Evolutionary conservation across 306 rosid genomes (phyloP).

Genomic region (Lablab purpureus): DNA sequence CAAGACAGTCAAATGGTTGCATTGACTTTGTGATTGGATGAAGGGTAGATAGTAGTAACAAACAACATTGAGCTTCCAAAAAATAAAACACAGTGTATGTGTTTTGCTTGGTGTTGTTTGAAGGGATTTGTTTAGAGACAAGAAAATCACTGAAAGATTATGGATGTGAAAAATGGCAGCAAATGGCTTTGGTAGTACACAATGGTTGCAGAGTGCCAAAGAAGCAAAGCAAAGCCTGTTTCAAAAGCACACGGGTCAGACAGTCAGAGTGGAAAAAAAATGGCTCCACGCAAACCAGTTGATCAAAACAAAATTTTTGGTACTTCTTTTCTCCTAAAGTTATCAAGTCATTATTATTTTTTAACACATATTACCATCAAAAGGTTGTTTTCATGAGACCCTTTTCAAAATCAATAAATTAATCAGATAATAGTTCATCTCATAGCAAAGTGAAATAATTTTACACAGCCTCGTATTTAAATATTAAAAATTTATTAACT

Average conservation of each 20-base stretch:
- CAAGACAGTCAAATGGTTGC: slow-evolving; percentile 48
- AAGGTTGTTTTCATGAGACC: slow-evolving; percentile 2
- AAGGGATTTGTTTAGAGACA: slow-evolving; percentile 48
- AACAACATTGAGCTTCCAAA: slow-evolving; percentile 48
- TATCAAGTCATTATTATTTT: slow-evolving; percentile 17
- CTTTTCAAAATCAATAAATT: background rate
- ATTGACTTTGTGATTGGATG: slow-evolving; percentile 60
- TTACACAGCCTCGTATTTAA: too few species aligned
- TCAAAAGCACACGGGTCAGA: slow-evolving; percentile 42
- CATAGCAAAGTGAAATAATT: too few species aligned
- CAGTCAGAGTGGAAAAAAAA: slow-evolving; percentile 33
- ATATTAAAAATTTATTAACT: too few species aligned
- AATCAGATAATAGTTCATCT: background rate
- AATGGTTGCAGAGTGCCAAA: slow-evolving; percentile 37
- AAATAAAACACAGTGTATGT: slow-evolving; percentile 25
- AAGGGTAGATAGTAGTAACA: slow-evolving; percentile 29
- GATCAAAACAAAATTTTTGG: slow-evolving; percentile 40
- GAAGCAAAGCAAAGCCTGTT: slow-evolving; percentile 47
- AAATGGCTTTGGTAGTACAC: slow-evolving; percentile 35
- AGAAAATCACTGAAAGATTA: slow-evolving; percentile 58
- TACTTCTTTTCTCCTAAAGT: slow-evolving; percentile 32
- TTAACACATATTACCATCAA: background rate
- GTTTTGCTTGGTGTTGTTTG: slow-evolving; percentile 23
- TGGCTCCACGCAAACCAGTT: slow-evolving; percentile 45
- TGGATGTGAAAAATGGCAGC: slow-evolving; percentile 52